Percentiles rank a stretch among this genome's conserved stretches.
Evolutionary conservation across 768 basidiomycete species (phyloP).

Genomic region (Melanogaster broomeanus): DNA sequence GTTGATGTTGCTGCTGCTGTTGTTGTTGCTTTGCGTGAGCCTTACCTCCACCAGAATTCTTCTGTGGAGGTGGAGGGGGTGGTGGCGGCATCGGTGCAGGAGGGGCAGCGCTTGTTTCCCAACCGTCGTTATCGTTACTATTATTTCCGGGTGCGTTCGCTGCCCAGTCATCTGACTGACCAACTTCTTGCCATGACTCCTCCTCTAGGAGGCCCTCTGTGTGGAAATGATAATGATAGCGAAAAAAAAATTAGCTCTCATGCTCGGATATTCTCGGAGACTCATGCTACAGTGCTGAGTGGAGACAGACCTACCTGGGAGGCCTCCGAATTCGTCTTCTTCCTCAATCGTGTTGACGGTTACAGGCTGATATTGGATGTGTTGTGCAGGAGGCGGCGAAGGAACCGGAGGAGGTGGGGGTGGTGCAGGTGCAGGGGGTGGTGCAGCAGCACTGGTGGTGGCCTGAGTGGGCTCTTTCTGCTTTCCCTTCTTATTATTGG

Average conservation of each 20-base stretch:
- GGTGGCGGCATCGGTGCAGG: conserved; percentile 19
- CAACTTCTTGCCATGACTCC: conserved; percentile 29
- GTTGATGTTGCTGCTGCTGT: conserved; percentile 9
- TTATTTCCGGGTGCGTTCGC: conserved; percentile 24
- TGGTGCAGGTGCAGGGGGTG: conserved; percentile 12
- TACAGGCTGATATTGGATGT: conserved; percentile 19
- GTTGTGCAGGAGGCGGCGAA: conserved; percentile 28
- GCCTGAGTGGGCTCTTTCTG: conserved; percentile 25
- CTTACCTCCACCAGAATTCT: conserved; percentile 10
- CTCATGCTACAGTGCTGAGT: background rate
- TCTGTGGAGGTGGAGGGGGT: conserved; percentile 17
- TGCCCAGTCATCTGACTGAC: conserved; percentile 29
- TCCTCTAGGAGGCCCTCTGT: conserved; percentile 19
- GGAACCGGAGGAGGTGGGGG: conserved; percentile 7
- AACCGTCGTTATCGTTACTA: conserved; percentile 18
- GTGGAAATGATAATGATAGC: background rate
- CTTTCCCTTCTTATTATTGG: conserved; percentile 34
- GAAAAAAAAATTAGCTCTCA: conserved; percentile 12
- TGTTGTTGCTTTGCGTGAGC: conserved; percentile 16
- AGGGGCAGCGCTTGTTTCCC: conserved; percentile 14
- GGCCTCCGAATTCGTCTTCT: conserved; percentile 21
- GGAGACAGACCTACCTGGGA: conserved; percentile 18
- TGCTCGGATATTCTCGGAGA: background rate
- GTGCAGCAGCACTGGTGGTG: conserved; percentile 3
- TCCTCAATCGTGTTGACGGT: conserved; percentile 28